phyloP scores from a whole-genome alignment of 371 early-diverging fungal genomes.

The Basidiobolus meristosporus region DNA sequence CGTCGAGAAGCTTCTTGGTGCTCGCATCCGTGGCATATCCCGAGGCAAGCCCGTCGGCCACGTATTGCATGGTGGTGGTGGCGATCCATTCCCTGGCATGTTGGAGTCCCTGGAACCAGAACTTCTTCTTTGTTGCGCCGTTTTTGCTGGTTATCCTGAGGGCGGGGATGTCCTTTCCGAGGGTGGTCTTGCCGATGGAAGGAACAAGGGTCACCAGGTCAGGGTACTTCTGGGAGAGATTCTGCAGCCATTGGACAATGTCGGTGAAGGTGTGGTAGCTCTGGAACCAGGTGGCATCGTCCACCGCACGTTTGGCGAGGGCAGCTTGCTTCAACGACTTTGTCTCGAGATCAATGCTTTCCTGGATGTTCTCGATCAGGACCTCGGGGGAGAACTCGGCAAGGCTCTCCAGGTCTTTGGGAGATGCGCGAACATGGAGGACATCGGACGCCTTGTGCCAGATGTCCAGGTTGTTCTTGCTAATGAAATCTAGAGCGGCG shows the following conservation, averaged over 20 bases:
- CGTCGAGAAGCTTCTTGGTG: constrained; percentile 13
- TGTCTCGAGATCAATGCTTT: too few relatives aligned
- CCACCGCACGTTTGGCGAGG: too few relatives aligned
- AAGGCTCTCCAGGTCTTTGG: too few relatives aligned
- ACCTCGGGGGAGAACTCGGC: too few relatives aligned
- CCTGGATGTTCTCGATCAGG: too few relatives aligned
- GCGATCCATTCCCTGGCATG: constrained; percentile 44
- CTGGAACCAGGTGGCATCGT: constrained; percentile 13
- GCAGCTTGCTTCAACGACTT: too few relatives aligned
- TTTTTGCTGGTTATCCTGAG: constrained; percentile 14
- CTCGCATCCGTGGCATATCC: constrained; percentile 13
- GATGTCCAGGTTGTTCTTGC: too few relatives aligned
- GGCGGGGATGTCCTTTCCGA: constrained; percentile 26
- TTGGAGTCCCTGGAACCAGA: constrained; percentile 3
- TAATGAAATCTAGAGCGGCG: too few relatives aligned
- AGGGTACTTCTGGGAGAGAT: constrained; percentile 15
- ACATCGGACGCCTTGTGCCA: too few relatives aligned
- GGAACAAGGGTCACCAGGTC: constrained; percentile 13
- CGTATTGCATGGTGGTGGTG: constrained; percentile 20
- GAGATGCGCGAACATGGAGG: too few relatives aligned
- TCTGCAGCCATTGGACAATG: constrained; percentile 15
- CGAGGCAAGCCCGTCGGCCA: constrained; percentile 14
- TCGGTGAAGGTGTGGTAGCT: constrained; percentile 22
- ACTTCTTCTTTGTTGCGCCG: constrained; percentile 1
- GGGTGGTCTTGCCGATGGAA: constrained; percentile 24